phyloP scores from a whole-genome alignment of 2,329 filamentous ascomycete species.

The Truncatella angustata region DNA sequence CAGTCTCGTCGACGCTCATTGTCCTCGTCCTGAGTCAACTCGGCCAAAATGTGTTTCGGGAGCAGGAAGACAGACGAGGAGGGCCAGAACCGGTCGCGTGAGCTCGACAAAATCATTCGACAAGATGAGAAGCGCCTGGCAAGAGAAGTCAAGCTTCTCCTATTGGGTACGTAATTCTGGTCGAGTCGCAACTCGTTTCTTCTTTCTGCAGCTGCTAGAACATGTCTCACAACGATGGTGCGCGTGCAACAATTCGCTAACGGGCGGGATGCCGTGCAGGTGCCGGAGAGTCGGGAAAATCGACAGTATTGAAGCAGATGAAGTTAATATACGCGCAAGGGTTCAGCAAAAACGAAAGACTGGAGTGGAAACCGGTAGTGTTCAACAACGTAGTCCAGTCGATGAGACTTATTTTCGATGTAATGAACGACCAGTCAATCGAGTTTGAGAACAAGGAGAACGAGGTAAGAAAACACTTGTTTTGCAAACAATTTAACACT shows the following conservation, averaged over 20 bases:
- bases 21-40: not conserved
- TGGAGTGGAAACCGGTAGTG: conserved; percentile 92
- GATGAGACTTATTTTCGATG: conserved; percentile 85
- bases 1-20: not conserved
- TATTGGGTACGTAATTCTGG: conserved; percentile 67
- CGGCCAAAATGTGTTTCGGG: conserved; percentile 61
- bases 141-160: conserved; percentile 87
- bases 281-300: conserved; percentile 93
- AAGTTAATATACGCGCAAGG: conserved; percentile 93
- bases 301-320: conserved; percentile 98
- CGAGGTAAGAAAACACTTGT: conserved; percentile 55
- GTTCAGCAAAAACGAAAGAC: conserved; percentile 84
- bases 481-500: too few species aligned
- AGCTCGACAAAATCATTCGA: conserved; percentile 83
- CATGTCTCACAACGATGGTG: not conserved
- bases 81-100: conserved; percentile 57
- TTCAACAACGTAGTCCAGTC: conserved; percentile 94
- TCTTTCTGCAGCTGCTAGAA: conserved; percentile 5
- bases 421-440: conserved; percentile 83
- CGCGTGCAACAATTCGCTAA: conserved; percentile 9
- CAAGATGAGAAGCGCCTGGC: conserved; percentile 84
- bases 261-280: conserved; percentile 51
- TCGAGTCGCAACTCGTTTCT: not conserved
- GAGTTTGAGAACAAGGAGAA: conserved; percentile 77
- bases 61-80: conserved; percentile 48